Percentiles rank a stretch among this genome's conserved stretches.
Evolutionary conservation across 129 eudicot genomes (phyloP).

Genomic region (Ambrosia trifida): DNA sequence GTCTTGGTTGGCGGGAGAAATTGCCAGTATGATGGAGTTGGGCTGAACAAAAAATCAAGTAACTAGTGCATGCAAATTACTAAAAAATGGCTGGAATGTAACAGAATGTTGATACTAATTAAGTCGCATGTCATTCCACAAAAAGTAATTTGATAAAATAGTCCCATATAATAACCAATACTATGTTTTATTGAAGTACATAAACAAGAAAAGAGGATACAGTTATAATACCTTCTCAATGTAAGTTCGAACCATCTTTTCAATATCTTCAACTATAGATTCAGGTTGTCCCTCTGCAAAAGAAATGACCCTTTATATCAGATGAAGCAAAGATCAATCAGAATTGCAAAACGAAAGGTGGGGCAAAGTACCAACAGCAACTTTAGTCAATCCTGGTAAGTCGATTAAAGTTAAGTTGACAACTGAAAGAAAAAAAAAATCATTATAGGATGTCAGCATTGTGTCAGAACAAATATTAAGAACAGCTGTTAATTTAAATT

Average conservation of each 20-base stretch:
- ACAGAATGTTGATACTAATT: neutral
- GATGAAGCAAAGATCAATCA: conserved; percentile 15
- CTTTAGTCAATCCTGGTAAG: conserved; percentile 68
- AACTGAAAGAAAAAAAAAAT: conserved; percentile 38
- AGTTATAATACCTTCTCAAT: conserved; percentile 65
- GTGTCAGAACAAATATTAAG: neutral
- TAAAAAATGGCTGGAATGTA: neutral
- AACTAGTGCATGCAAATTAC: neutral
- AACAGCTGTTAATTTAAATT: neutral
- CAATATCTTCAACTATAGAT: conserved; percentile 80
- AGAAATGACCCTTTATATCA: conserved; percentile 6
- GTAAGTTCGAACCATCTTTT: conserved; percentile 77
- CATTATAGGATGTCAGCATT: neutral
- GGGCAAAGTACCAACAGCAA: conserved; percentile 65
- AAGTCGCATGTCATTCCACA: neutral
- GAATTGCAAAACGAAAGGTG: conserved; percentile 9
- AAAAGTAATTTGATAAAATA: neutral
- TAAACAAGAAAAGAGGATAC: conserved; percentile 1
- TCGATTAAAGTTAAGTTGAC: conserved; percentile 70
- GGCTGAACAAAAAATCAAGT: conserved; percentile 40
- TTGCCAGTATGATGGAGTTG: conserved; percentile 70
- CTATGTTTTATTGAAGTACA: neutral
- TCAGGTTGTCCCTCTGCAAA: conserved; percentile 85
- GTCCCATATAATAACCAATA: neutral
- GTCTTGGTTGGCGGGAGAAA: conserved; percentile 86